These are phyloP conservation scores for Magnusiomyces suaveolens DNA, from an alignment of 1,139 yeast species.

Conservation along the genomic window DNA sequence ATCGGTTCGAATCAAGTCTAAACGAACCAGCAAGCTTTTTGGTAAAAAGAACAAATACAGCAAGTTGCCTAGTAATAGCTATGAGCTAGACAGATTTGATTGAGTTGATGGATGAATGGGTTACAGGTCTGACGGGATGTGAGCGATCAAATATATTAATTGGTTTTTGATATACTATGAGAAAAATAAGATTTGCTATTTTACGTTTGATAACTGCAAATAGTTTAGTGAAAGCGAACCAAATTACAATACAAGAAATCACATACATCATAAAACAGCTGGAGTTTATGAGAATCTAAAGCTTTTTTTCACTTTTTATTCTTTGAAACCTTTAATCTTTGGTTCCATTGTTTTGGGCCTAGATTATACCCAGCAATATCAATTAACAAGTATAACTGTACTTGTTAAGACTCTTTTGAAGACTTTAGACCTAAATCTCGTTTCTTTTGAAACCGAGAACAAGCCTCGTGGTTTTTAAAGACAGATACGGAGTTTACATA, in stretches of 20 bases:
- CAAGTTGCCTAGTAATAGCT: constrained; percentile 13
- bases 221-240: neutral
- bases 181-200: no score
- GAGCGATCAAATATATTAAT: neutral
- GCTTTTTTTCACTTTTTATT: neutral
- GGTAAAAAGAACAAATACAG: constrained; percentile 10
- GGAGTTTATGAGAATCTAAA: neutral
- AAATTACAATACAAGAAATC: neutral
- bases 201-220: no score
- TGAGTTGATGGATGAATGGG: neutral
- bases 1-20: constrained; percentile 11
- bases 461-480: constrained; percentile 12
- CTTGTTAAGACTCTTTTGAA: constrained; percentile 16
- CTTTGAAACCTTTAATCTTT: neutral
- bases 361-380: neutral
- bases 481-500: constrained; percentile 28
- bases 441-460: constrained; percentile 4
- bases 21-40: neutral
- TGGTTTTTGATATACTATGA: no score
- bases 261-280: neutral
- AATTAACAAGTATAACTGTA: neutral
- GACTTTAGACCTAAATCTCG: constrained; percentile 15
- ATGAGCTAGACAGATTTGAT: constrained; percentile 9
- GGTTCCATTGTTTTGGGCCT: neutral
- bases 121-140: no score